Percentiles rank a stretch among this genome's conserved stretches.
phyloP scores from a whole-genome alignment of 495 filamentous ascomycete genomes.

The Neurospora sp. region DNA sequence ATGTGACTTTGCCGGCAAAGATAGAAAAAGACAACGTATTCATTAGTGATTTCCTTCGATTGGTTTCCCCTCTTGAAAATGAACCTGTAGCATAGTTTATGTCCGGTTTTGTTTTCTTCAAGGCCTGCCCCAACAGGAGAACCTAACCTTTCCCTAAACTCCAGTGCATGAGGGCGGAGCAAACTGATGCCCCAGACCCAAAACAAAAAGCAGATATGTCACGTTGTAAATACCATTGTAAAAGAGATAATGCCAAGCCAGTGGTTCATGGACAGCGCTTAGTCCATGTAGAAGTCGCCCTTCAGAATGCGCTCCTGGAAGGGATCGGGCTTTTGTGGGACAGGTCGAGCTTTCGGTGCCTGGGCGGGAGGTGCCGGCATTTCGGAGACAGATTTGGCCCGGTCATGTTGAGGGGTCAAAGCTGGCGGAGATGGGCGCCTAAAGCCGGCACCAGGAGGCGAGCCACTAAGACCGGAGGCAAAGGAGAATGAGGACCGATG shows the following conservation, averaged over 20 bases:
- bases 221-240: not conserved
- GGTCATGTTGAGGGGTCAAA: conserved; percentile 46
- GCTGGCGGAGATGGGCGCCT: conserved; percentile 17
- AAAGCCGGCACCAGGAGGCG: conserved; percentile 29
- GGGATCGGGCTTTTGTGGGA: conserved; percentile 61
- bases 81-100: not conserved
- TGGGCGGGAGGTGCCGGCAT: conserved; percentile 52
- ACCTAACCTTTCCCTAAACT: not conserved
- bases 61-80: not conserved
- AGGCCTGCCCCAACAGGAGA: not conserved
- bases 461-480: conserved; percentile 22
- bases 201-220: not conserved
- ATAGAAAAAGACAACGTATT: not conserved
- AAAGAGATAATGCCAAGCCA: not conserved
- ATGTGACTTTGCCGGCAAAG: not conserved
- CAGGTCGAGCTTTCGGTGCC: conserved; percentile 30
- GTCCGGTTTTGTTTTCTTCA: not conserved
- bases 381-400: conserved; percentile 58
- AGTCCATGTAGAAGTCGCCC: conserved; percentile 98
- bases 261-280: conserved; percentile 13
- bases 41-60: not conserved
- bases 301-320: conserved; percentile 95
- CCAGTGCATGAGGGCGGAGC: not conserved
- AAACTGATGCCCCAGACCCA: not conserved
- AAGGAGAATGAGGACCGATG: conserved; percentile 37